Conservation (phyloP, 2,329 filamentous ascomycete genomes). For the Epicoccum nigrum region DNA sequence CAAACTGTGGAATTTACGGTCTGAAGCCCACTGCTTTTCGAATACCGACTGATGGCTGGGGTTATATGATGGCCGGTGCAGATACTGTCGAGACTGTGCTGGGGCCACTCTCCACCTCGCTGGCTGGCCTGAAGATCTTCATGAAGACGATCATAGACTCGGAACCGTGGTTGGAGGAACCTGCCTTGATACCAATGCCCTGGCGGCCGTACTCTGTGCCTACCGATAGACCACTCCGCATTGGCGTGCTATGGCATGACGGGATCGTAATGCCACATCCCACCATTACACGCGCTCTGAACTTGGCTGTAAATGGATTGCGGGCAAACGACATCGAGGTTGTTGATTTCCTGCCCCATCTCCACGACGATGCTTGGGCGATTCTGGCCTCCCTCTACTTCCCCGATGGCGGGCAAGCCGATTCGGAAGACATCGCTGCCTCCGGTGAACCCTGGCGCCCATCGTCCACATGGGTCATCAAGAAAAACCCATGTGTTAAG, state of each 20-base stretch:
- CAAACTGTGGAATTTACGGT: slow-evolving; percentile 42
- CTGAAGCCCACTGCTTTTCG: slow-evolving; percentile 54
- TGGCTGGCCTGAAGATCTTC: slow-evolving; percentile 61
- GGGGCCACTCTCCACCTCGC: slow-evolving; percentile 61
- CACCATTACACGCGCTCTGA: slow-evolving; percentile 65
- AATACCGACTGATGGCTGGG: slow-evolving; percentile 52
- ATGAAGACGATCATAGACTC: slow-evolving; percentile 58
- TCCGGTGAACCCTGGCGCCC: slow-evolving; percentile 65
- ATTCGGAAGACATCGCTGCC: slow-evolving; percentile 56
- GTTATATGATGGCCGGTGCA: slow-evolving; percentile 52
- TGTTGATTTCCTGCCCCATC: slow-evolving; percentile 57
- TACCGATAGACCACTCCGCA: slow-evolving; percentile 49
- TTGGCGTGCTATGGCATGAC: slow-evolving; percentile 71
- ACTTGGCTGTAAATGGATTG: slow-evolving; percentile 53
- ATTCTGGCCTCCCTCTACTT: slow-evolving; percentile 54
- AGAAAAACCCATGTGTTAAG: slow-evolving; percentile 59
- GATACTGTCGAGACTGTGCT: slow-evolving; percentile 58
- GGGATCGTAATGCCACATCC: slow-evolving; percentile 69
- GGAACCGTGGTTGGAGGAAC: slow-evolving; percentile 63
- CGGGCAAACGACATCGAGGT: slow-evolving; percentile 57
- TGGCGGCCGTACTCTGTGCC: slow-evolving; percentile 54
- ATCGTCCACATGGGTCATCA: slow-evolving; percentile 63
- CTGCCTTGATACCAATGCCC: slow-evolving; percentile 64
- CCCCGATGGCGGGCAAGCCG: slow-evolving; percentile 64
- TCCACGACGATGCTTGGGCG: slow-evolving; percentile 58